Evolutionary conservation across 495 filamentous ascomycete species (phyloP).

Genomic region (Penicillium arizonense): DNA sequence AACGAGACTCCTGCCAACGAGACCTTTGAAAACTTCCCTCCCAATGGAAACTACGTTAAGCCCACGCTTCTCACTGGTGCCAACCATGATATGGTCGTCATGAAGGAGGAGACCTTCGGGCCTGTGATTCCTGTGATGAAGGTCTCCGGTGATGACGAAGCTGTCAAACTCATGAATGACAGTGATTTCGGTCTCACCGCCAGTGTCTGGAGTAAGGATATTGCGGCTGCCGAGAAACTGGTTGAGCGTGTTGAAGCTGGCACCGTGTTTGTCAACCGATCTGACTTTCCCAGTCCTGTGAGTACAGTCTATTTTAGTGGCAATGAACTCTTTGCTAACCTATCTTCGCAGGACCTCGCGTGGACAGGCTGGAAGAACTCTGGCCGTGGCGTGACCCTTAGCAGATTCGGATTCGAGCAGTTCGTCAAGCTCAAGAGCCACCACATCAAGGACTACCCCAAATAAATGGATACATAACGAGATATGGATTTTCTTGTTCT

Average conservation of each 20-base stretch:
- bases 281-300: slow-evolving; percentile 86
- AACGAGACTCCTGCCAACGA: slow-evolving; percentile 76
- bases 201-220: slow-evolving; percentile 93
- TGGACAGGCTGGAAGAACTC: slow-evolving; percentile 98
- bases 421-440: slow-evolving; percentile 93
- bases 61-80: slow-evolving; percentile 79
- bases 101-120: slow-evolving; percentile 94
- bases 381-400: slow-evolving; percentile 83
- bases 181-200: slow-evolving; percentile 89
- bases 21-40: slow-evolving; percentile 64
- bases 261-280: slow-evolving; percentile 91
- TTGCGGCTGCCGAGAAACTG: slow-evolving; percentile 66
- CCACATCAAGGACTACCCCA: slow-evolving; percentile 70
- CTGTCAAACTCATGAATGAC: slow-evolving; percentile 83
- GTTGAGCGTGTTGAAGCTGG: slow-evolving; percentile 83
- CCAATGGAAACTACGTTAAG: slow-evolving; percentile 77
- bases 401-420: slow-evolving; percentile 86
- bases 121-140: slow-evolving; percentile 89
- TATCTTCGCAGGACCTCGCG: slow-evolving; percentile 72
- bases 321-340: slow-evolving; percentile 4
- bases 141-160: slow-evolving; percentile 76
- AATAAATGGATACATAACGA: slow-evolving; percentile 10
- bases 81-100: slow-evolving; percentile 77
- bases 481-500: too few species aligned
- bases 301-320: slow-evolving; percentile 29